Evolutionary conservation across 805 yeast species (phyloP).

Genomic region (Ogataea henricii): DNA sequence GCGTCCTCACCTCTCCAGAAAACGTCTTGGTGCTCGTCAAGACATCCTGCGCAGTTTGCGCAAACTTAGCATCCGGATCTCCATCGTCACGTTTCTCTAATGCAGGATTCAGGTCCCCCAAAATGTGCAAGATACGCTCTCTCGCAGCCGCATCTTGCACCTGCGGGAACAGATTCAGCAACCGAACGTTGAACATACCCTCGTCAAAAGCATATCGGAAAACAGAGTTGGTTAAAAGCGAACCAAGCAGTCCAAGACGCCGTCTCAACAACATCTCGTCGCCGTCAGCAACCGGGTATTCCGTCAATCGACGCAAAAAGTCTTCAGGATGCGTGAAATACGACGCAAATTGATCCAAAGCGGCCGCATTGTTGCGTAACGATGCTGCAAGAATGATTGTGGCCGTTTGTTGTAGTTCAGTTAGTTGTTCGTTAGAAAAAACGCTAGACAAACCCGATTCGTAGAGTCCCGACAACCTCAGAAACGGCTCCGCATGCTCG

Average conservation of each 20-base stretch:
- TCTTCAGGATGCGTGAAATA: slow-evolving; percentile 23
- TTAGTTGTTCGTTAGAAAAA: slow-evolving; percentile 13
- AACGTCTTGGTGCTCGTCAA: slow-evolving; percentile 28
- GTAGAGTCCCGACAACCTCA: slow-evolving; percentile 32
- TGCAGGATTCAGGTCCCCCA: slow-evolving; percentile 42
- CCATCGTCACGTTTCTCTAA: slow-evolving; percentile 12
- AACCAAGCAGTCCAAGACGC: slow-evolving; percentile 55
- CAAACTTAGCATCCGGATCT: slow-evolving; percentile 35
- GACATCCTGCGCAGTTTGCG: slow-evolving; percentile 39
- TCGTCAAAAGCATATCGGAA: slow-evolving; percentile 33
- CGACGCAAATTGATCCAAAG: slow-evolving; percentile 21
- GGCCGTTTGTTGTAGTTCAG: slow-evolving; percentile 48
- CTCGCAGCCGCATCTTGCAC: slow-evolving; percentile 30
- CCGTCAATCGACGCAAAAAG: slow-evolving; percentile 20
- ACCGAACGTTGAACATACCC: slow-evolving; percentile 21
- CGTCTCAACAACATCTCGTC: slow-evolving; percentile 29
- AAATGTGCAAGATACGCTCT: slow-evolving; percentile 44
- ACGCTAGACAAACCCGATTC: slow-evolving; percentile 10
- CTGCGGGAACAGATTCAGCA: slow-evolving; percentile 29
- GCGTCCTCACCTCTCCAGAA: slow-evolving; percentile 39
- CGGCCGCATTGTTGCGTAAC: slow-evolving; percentile 68
- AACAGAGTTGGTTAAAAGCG: slow-evolving; percentile 39
- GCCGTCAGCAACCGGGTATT: slow-evolving; percentile 8
- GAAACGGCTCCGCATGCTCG: slow-evolving; percentile 35
- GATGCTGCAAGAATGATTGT: slow-evolving; percentile 66